phyloP scores from a whole-genome alignment of 2,329 filamentous ascomycete genomes.

The Colletotrichum orbiculare region DNA sequence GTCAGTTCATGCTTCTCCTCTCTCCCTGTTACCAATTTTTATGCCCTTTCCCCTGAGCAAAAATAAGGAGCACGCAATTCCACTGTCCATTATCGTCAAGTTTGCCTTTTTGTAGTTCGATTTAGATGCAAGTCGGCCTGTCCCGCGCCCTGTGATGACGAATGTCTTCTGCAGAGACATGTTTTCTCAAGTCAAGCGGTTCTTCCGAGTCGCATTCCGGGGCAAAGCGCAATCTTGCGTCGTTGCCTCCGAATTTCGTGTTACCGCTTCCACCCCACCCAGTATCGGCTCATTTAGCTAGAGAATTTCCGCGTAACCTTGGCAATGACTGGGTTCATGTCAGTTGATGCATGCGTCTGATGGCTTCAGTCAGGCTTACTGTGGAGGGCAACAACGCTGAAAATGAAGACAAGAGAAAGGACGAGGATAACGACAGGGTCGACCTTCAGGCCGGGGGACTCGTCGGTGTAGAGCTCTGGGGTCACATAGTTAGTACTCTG shows the following conservation, averaged over 20 bases:
- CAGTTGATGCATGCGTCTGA: background rate
- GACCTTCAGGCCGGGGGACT: slow-evolving; percentile 96
- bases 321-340: slow-evolving; percentile 79
- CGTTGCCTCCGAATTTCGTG: background rate
- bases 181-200: background rate
- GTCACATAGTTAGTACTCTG: slow-evolving; percentile 41
- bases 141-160: background rate
- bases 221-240: slow-evolving; percentile 11
- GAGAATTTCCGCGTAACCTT: slow-evolving; percentile 93
- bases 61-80: slow-evolving; percentile 6
- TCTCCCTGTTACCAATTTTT: slow-evolving; percentile 10
- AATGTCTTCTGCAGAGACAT: slow-evolving; percentile 9
- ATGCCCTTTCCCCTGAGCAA: slow-evolving; percentile 4
- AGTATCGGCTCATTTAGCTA: slow-evolving; percentile 54
- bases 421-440: slow-evolving; percentile 98
- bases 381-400: slow-evolving; percentile 96
- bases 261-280: background rate
- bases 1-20: slow-evolving; percentile 22
- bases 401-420: slow-evolving; percentile 97
- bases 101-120: slow-evolving; percentile 18
- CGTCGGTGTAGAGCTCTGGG: slow-evolving; percentile 93
- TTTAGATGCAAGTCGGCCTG: background rate
- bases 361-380: slow-evolving; percentile 67
- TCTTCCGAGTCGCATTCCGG: background rate
- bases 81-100: slow-evolving; percentile 36